These are phyloP conservation scores for Rhizopus arrhizus DNA, from an alignment of 371 early-diverging fungal species.

Conservation along the genomic window DNA sequence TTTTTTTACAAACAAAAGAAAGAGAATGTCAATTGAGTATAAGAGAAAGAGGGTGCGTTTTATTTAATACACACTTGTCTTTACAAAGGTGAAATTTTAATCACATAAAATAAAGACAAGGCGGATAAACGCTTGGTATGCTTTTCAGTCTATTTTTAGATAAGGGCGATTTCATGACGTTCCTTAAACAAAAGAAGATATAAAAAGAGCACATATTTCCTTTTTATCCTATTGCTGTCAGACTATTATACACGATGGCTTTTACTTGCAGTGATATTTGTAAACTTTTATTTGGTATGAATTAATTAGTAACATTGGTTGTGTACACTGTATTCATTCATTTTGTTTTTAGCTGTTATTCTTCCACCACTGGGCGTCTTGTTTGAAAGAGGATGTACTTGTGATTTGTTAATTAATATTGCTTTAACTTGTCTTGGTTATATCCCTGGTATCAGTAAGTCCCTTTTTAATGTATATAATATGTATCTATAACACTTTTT, in stretches of 20 bases:
- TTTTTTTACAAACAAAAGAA: too few species aligned
- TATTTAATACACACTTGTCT: too few species aligned
- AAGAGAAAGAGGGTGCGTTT: too few species aligned
- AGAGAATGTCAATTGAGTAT: too few species aligned
- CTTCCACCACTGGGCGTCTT: constrained; percentile 73
- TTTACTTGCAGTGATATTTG: constrained; percentile 49
- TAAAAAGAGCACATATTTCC: constrained; percentile 11
- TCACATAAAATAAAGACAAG: constrained; percentile 4
- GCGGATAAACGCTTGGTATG: constrained; percentile 51
- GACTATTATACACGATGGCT: constrained; percentile 30
- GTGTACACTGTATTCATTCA: background rate
- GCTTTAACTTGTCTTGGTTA: constrained; percentile 76
- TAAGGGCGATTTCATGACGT: background rate
- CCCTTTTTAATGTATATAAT: background rate
- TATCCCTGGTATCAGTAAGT: constrained; percentile 74
- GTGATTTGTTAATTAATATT: constrained; percentile 80
- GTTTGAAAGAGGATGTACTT: constrained; percentile 68
- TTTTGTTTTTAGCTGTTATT: constrained; percentile 17
- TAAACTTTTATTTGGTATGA: constrained; percentile 45
- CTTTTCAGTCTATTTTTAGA: constrained; percentile 9
- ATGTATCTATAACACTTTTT: background rate
- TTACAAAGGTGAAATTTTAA: too few species aligned
- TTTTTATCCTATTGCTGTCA: background rate
- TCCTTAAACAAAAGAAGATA: background rate
- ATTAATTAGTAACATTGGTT: background rate